Evolutionary conservation across 441 rosid species (phyloP).

Genomic region (Gossypium lobatum): DNA sequence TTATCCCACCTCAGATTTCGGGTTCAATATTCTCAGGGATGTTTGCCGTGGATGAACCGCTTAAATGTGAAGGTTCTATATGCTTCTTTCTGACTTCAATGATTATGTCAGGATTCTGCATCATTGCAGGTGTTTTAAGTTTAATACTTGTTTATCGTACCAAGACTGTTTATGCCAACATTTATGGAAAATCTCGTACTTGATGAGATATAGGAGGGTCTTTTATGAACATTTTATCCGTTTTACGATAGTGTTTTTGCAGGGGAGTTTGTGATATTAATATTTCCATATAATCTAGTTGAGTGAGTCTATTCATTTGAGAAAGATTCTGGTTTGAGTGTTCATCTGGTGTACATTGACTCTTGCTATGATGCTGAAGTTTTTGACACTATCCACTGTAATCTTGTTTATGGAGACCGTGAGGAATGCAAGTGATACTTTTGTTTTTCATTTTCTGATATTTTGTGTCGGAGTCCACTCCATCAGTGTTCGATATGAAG

Average conservation of each 20-base stretch:
- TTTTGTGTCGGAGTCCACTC: neutral
- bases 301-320: neutral
- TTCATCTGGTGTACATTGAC: neutral
- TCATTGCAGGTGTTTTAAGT: conserved; percentile 59
- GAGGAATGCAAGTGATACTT: neutral
- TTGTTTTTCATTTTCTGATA: neutral
- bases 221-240: neutral
- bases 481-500: neutral
- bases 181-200: conserved; percentile 64
- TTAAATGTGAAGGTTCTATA: conserved; percentile 63
- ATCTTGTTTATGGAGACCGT: conserved; percentile 1
- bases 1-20: conserved; percentile 8
- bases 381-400: neutral
- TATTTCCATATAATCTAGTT: neutral
- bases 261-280: neutral
- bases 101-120: conserved; percentile 82
- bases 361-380: neutral
- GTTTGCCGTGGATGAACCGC: conserved; percentile 38
- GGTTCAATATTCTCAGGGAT: conserved; percentile 26
- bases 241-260: neutral
- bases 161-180: conserved; percentile 58
- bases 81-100: conserved; percentile 87
- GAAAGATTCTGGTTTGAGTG: neutral
- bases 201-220: conserved; percentile 19
- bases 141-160: conserved; percentile 82